phyloP scores from a whole-genome alignment of 2,329 filamentous ascomycete species.

The Leptographium lundbergii region DNA sequence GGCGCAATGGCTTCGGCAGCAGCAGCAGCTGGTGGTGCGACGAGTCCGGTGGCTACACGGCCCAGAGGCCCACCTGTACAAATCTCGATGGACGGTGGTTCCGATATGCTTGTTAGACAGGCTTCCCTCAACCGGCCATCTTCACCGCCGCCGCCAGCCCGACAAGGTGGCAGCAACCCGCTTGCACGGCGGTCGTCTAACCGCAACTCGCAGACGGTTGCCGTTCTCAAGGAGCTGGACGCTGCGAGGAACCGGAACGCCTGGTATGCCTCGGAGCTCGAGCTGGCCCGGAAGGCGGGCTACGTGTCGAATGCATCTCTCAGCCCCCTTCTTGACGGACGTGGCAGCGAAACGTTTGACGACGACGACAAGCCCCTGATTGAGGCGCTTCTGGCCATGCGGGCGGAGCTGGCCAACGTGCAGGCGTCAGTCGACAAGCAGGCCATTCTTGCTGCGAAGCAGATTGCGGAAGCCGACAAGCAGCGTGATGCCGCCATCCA shows the following conservation, averaged over 20 bases:
- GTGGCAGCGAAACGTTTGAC: constrained; percentile 64
- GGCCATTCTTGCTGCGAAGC: constrained; percentile 69
- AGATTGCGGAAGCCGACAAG: constrained; percentile 87
- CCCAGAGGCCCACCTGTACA: constrained; percentile 42
- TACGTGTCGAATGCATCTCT: constrained; percentile 62
- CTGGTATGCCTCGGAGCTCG: constrained; percentile 93
- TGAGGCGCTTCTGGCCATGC: constrained; percentile 86
- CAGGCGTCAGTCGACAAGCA: constrained; percentile 85
- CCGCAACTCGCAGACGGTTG: constrained; percentile 54
- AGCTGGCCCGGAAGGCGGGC: constrained; percentile 79
- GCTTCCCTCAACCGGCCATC: constrained; percentile 27
- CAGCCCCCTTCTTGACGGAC: constrained; percentile 63
- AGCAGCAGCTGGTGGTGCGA: neutral
- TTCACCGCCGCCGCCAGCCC: constrained; percentile 45
- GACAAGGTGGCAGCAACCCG: constrained; percentile 42
- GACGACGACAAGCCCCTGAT: constrained; percentile 88
- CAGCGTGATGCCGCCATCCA: constrained; percentile 89
- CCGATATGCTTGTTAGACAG: constrained; percentile 40
- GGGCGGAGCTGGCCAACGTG: constrained; percentile 75
- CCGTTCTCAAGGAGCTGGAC: constrained; percentile 77
- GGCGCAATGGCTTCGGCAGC: constrained; percentile 10
- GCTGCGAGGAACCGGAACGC: constrained; percentile 75
- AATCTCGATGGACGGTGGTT: constrained; percentile 55
- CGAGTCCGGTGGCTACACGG: constrained; percentile 15
- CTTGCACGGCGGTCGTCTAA: constrained; percentile 47